Base-by-base conservation (phyloP, 2,329 filamentous ascomycete species). In the Aspergillus tanneri region DNA sequence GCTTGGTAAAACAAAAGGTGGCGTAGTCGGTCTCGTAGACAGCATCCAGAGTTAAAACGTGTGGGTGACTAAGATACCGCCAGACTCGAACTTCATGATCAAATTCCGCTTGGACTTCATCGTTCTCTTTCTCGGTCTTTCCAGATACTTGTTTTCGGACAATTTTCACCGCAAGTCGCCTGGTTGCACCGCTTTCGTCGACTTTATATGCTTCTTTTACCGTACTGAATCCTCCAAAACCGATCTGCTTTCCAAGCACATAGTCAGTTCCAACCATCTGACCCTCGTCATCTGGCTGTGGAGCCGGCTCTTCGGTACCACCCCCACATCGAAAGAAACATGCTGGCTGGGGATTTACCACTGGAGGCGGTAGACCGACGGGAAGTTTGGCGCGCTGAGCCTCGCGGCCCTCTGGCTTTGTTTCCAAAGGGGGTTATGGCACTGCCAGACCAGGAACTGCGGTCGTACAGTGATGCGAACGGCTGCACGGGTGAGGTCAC, bases 1-100 rank as follows among this genome's bases (percentile, higher is more conserved):
- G 67, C 48, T 79, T 79, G 47, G 83, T 86, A 62, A 86, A 84
- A 60, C 83, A 86, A 54, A 84, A 86, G 0, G 83, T 86, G n/a
- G 83, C 83, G 58, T 80, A 84, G 37, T 84, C 79, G 11, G 82
- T 84, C 54, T 84, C 82, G 63, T 84, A 85, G 16, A 86, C 83
- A 4, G 79, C 77, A 49, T 85, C 75, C 6, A 87, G 73, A 0
- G 80, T 77, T 23, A 87, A 67, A 39, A 87, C 78, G 59, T 86
- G 78, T 1, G 75, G 76, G 59, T 87, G 82, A 46, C 77, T 77
- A 35, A 86, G 69, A 58, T 82, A 83, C 37, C 84, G 77, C 84
- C 84, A 87, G 32, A 87, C 77, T 35, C 80, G 77, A 37, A 86
- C 80, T 70, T 87, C 84, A 52, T 86, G 84, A 58, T 86, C 84